A percentile compares a stretch with the other conserved stretches of the same genome.
Evolutionary conservation across 192 early-diverging fungal genomes (phyloP).

Genomic region (Phlyctochytrium arcticum): DNA sequence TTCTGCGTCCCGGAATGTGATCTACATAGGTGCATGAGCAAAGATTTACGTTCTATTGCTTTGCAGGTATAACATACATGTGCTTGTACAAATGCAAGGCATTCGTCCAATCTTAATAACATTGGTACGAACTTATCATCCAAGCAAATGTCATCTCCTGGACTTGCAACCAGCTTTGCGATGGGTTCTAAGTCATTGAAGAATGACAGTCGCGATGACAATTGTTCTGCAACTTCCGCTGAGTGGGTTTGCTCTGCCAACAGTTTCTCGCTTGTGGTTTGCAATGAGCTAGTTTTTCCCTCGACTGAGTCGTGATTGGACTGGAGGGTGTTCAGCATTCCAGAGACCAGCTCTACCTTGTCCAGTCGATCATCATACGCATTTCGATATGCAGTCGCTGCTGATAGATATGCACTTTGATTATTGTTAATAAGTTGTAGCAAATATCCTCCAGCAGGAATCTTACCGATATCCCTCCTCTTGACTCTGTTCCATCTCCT

Average conservation of each 20-base stretch:
- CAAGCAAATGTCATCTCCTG: conserved; percentile 79
- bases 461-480: conserved; percentile 76
- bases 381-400: conserved; percentile 53
- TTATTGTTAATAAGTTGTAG: background rate
- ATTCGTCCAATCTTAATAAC: conserved; percentile 72
- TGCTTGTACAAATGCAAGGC: conserved; percentile 66
- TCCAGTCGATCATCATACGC: conserved; percentile 64
- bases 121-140: conserved; percentile 77
- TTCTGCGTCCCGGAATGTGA: conserved; percentile 79
- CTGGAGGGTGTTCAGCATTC: conserved; percentile 61
- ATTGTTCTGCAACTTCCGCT: conserved; percentile 49
- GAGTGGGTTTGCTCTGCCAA: conserved; percentile 64
- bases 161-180: conserved; percentile 70
- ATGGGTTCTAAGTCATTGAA: conserved; percentile 83
- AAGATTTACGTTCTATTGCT: background rate
- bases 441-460: background rate
- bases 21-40: conserved; percentile 23
- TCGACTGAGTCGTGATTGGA: conserved; percentile 75
- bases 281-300: conserved; percentile 68
- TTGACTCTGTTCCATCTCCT: conserved; percentile 81
- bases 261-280: conserved; percentile 76
- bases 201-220: conserved; percentile 63
- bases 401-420: conserved; percentile 58
- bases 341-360: conserved; percentile 51
- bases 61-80: conserved; percentile 50